Evolutionary conservation across 352 stramenopile genomes (phyloP), one percentile per base, ranked within the genome.

Genomic region (Phytophthora ramorum): DNA sequence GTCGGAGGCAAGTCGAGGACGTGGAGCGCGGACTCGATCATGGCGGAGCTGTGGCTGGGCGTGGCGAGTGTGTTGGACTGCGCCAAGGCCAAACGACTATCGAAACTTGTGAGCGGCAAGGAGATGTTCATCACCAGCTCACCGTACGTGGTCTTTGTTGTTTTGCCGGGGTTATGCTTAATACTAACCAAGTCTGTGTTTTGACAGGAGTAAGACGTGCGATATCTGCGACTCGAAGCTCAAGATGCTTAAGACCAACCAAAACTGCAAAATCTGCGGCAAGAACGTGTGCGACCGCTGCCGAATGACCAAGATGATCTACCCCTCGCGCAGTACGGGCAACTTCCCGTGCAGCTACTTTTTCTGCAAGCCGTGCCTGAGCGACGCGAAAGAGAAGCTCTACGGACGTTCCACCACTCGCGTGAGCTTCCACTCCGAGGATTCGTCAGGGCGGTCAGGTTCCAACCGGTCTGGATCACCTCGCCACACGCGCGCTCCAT

Each of bases 211-310:
- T 54, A 87, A 87, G 51, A 71, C 67, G 20, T 89, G 81, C 35
- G 79, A 89, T 52, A 84, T 87, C 56, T 90, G 79, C 45, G 73
- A 89, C 58, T 76, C 75, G 37, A 87, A 85, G 62, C 69, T 90
- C 30, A 85, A 79, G 54, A 54, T 72, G 47, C 47, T 79, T 17
- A 87, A 87, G 44, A 65, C 58, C 10, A 73, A 73, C 22, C 74
- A 89, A 55, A 79, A 78, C 58, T 90, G 81, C 71, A 89, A 89
- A 64, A 83, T 81, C 51, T 90, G 81, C 26, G 73, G 81, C 58
- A 89, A 89, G 75, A 87, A 85, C 52, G 78, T 90, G 41, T 90
- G 79, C 60, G 79, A 90, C 32, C 78, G 79, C 17, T 90, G 81
- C 53, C 75, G 79, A 28, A 76, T 87, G 60, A 76, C 66, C 44